Evolutionary conservation across 768 basidiomycete genomes (phyloP).

Genomic region (Psilocybe tampanensis): DNA sequence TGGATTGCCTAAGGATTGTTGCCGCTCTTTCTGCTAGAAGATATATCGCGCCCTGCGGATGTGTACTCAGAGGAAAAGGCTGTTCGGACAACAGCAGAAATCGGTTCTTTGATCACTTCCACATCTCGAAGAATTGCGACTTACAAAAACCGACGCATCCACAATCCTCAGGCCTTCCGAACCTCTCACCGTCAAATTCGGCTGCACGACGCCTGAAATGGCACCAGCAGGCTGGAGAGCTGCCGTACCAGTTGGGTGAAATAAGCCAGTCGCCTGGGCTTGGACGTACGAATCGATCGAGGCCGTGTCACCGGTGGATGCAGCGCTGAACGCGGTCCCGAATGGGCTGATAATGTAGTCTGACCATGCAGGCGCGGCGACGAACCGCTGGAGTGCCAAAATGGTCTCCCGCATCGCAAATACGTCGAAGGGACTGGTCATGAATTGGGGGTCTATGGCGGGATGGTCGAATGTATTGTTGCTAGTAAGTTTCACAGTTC

Average conservation of each 20-base stretch:
- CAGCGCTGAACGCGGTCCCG: slow-evolving; percentile 2
- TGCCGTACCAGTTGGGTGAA: slow-evolving; percentile 32
- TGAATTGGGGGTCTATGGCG: slow-evolving; percentile 50
- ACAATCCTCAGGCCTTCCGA: slow-evolving; percentile 34
- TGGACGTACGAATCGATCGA: slow-evolving; percentile 27
- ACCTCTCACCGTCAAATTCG: slow-evolving; percentile 34
- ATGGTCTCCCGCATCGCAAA: slow-evolving; percentile 27
- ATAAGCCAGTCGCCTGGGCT: slow-evolving; percentile 18
- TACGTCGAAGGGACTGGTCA: slow-evolving; percentile 30
- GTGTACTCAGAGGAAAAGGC: background rate
- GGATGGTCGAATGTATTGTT: slow-evolving; percentile 45
- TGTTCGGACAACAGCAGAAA: background rate
- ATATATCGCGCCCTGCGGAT: slow-evolving; percentile 1
- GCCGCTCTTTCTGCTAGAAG: slow-evolving; percentile 2
- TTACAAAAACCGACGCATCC: slow-evolving; percentile 35
- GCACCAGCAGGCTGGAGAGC: slow-evolving; percentile 26
- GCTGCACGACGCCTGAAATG: slow-evolving; percentile 31
- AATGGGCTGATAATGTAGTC: slow-evolving; percentile 25
- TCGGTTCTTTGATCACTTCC: background rate
- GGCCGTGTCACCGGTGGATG: slow-evolving; percentile 23
- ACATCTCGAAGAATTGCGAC: too few relatives aligned
- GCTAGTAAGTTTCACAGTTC: slow-evolving; percentile 36
- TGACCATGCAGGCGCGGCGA: slow-evolving; percentile 26
- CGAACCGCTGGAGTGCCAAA: slow-evolving; percentile 21
- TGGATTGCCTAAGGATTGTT: background rate